These are phyloP conservation scores for Aspergillus nanangensis DNA, from an alignment of 495 filamentous ascomycete genomes.

Conservation along the genomic window DNA sequence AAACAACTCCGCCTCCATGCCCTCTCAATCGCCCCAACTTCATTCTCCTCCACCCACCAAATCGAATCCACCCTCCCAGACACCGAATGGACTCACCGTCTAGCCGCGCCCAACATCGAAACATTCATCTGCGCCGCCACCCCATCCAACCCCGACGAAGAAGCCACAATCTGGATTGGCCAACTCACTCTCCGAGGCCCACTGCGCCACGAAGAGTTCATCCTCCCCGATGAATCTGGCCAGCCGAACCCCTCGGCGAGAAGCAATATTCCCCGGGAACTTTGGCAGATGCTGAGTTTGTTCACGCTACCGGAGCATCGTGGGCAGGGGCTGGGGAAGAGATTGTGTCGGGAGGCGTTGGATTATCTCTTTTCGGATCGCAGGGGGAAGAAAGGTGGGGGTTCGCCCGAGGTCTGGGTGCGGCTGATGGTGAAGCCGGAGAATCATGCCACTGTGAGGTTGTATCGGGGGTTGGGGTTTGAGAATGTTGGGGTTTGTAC, in stretches of 20 bases:
- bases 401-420: conserved; percentile 13
- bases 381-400: too few species aligned
- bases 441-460: conserved; percentile 21
- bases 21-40: conserved; percentile 17
- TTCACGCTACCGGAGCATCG: conserved; percentile 28
- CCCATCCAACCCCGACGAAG: conserved; percentile 5
- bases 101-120: conserved; percentile 14
- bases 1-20: conserved; percentile 17
- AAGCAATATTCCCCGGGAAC: conserved; percentile 5
- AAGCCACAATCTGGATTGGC: conserved; percentile 20
- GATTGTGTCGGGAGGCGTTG: conserved; percentile 25
- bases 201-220: conserved; percentile 11
- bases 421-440: conserved; percentile 28
- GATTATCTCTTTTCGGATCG: conserved; percentile 18
- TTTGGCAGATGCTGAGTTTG: conserved; percentile 35
- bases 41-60: conserved; percentile 31
- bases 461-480: conserved; percentile 31
- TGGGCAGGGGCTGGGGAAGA: conserved; percentile 27
- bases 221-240: conserved; percentile 16
- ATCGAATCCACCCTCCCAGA: conserved; percentile 23
- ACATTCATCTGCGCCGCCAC: conserved; percentile 29
- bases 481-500: conserved; percentile 21
- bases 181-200: conserved; percentile 31
- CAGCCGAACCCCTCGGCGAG: conserved; percentile 17
- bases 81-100: conserved; percentile 20